These are phyloP conservation scores for Aquilaria yunnanensis DNA, from an alignment of 345 rosid species.

Conservation along the genomic window DNA sequence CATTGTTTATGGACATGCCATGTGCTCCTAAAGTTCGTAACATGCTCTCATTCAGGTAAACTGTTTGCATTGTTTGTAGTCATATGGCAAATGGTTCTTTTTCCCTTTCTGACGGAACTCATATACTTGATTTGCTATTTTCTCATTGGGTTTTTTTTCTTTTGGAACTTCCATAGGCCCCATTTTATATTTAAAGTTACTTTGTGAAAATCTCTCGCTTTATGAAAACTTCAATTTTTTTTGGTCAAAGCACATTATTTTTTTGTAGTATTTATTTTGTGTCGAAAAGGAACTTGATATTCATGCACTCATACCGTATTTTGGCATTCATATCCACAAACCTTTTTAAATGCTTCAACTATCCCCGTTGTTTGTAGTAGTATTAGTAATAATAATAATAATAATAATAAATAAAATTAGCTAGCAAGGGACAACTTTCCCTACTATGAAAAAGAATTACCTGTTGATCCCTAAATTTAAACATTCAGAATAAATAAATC, in stretches of 20 bases:
- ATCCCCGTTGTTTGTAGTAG: too few relatives aligned
- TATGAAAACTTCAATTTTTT: neutral
- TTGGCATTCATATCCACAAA: too few relatives aligned
- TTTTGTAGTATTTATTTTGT: too few relatives aligned
- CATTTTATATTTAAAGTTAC: neutral
- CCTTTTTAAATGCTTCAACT: too few relatives aligned
- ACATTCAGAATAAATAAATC: too few relatives aligned
- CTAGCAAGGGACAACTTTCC: too few relatives aligned
- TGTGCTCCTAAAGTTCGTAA: slow-evolving; percentile 88
- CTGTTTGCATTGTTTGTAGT: slow-evolving; percentile 7
- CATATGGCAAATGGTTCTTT: neutral
- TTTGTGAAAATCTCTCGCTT: neutral
- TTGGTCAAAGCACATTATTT: neutral
- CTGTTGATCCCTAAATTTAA: too few relatives aligned
- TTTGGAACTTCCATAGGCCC: neutral
- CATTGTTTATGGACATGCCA: slow-evolving; percentile 97
- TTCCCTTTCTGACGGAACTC: neutral
- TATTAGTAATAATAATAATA: too few relatives aligned
- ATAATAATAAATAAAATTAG: too few relatives aligned
- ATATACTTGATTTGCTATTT: slow-evolving; percentile 7
- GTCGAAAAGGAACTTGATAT: too few relatives aligned
- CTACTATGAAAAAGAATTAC: too few relatives aligned
- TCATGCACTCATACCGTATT: too few relatives aligned
- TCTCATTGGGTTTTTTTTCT: neutral
- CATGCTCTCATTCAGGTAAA: slow-evolving; percentile 91